Evolutionary conservation across 2,329 filamentous ascomycete species (phyloP), one percentile per base, ranked within the genome.

Genomic region (Apiospora aurea): DNA sequence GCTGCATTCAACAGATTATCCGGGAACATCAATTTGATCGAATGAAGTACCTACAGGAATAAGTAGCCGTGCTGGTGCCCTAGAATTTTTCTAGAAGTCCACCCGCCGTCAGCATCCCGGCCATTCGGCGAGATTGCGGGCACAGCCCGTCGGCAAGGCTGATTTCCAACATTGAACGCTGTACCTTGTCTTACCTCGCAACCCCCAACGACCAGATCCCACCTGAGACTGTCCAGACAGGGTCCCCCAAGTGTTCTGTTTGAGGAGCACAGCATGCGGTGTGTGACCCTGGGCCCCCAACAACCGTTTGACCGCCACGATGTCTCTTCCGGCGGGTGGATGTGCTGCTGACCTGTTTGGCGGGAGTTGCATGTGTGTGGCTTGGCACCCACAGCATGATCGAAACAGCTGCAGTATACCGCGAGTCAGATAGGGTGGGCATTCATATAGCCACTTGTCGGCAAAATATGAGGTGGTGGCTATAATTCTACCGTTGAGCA

Each of bases 131-230:
- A 69, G 67, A 69, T 21, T 46, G 67, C 24, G 41, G 67, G 46
- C 43, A 26, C 64, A 57, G 67, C 34, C 67, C 67, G 49, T 46
- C 67, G 46, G 67, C 67, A 68, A 68, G 67, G 67, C 67, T 69
- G 44, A 49, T 49, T 49, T 7, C 67, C 38, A 38, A 21, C 67
- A 10, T 44, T 24, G 67, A 38, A 21, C 67, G 16, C 67, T 24
- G 67, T 34, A 69, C 67, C 66, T 18, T 49, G 18, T 38, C 13
- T 26, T 29, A n/a, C 51, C 51, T 53, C 49, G 13, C n/a, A 61
- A 21, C 34, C 57, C 29, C 57, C 57, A 64, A 14, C 13, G 21
- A 1, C 49, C 51, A 46, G 18, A 64, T 64, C 57, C 34, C 21
- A 64, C 53, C 21, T 21, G 53, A 61, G 53, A 61, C 53, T 61